Evolutionary conservation across 768 basidiomycete species (phyloP), one percentile per base, ranked within the genome.

Genomic region (Dioszegia crocea): DNA sequence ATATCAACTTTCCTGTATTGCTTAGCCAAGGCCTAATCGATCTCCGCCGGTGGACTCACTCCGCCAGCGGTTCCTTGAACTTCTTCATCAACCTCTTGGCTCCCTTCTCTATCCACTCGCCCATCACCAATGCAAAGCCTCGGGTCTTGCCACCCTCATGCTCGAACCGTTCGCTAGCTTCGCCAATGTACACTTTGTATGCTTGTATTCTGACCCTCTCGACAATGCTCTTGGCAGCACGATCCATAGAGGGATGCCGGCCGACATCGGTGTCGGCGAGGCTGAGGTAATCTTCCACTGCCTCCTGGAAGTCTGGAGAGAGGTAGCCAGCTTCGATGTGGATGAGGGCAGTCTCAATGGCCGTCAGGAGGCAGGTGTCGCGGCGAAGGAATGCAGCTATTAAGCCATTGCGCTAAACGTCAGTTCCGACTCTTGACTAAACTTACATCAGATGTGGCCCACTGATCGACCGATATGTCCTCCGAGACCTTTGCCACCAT

Each of bases 91-190:
- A 80, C 24, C 82, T 78, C 76, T 93, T 92, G 17, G 88, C 84
- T 36, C 81, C 79, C 75, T 91, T 94, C 81, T 94, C 91, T 1
- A 96, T 78, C 78, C 94, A 93, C 46, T 88, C 87, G 3, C 89
- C 89, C 83, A 94, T 84, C 1, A 57, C 55, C 56, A 50, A 68
- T 31, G 66, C 77, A 62, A 75, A 67, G 4, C 63, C 66, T 31
- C 63, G 57, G 19, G 68, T 72, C 58, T 67, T 72, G 19, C 61
- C 47, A 6, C 62, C 65, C 33, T 75, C 71, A 5, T 48, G 58
- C n/a, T 73, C 65, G n/a, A 63, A 56, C 23, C 60, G 59, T 3
- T 66, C 72, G 12, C 51, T 48, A 11, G 67, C 66, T 38, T 71
- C 60, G 14, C 27, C 45, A 16, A 71, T 67, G 44, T 71, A 71